These are phyloP conservation scores for Hypoxylon cercidicola DNA, from an alignment of 495 filamentous ascomycete genomes.

Conservation along the genomic window DNA sequence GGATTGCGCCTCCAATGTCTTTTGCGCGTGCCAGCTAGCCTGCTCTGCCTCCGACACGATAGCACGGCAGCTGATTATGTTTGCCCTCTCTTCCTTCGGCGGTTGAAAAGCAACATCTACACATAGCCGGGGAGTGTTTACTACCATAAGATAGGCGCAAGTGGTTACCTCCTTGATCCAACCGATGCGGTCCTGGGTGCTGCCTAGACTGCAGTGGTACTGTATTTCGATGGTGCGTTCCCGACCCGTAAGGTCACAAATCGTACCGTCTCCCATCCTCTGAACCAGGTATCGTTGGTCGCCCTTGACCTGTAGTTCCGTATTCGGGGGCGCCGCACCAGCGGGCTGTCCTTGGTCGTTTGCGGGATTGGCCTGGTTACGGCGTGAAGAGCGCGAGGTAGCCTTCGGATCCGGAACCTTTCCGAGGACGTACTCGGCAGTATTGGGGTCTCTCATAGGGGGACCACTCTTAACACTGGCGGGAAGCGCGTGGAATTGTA, in stretches of 20 bases:
- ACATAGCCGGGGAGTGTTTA: slow-evolving; percentile 93
- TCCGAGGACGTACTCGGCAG: slow-evolving; percentile 84
- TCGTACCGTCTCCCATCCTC: slow-evolving; percentile 82
- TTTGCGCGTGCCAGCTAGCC: slow-evolving; percentile 64
- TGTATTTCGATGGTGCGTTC: slow-evolving; percentile 86
- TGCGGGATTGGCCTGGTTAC: slow-evolving; percentile 48
- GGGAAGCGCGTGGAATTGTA: slow-evolving; percentile 90
- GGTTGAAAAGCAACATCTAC: slow-evolving; percentile 92
- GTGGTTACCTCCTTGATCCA: slow-evolving; percentile 96
- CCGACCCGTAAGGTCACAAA: slow-evolving; percentile 90
- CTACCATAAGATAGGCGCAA: slow-evolving; percentile 93
- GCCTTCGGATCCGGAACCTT: slow-evolving; percentile 49
- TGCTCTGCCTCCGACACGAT: slow-evolving; percentile 71
- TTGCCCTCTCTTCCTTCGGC: slow-evolving; percentile 79
- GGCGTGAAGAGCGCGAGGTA: slow-evolving; percentile 36
- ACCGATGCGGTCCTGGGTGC: slow-evolving; percentile 80
- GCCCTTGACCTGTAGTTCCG: slow-evolving; percentile 81
- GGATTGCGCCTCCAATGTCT: slow-evolving; percentile 62
- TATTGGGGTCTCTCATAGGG: slow-evolving; percentile 76
- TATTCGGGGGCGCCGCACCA: slow-evolving; percentile 59
- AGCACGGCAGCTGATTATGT: slow-evolving; percentile 80
- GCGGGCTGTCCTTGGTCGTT: slow-evolving; percentile 44
- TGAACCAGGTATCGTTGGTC: slow-evolving; percentile 92
- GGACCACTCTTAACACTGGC: slow-evolving; percentile 69
- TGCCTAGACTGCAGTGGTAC: slow-evolving; percentile 90